Percentiles rank a stretch among this genome's conserved stretches.
Conservation (phyloP, 2,329 filamentous ascomycete genomes). For the Teratosphaeria viscida region DNA sequence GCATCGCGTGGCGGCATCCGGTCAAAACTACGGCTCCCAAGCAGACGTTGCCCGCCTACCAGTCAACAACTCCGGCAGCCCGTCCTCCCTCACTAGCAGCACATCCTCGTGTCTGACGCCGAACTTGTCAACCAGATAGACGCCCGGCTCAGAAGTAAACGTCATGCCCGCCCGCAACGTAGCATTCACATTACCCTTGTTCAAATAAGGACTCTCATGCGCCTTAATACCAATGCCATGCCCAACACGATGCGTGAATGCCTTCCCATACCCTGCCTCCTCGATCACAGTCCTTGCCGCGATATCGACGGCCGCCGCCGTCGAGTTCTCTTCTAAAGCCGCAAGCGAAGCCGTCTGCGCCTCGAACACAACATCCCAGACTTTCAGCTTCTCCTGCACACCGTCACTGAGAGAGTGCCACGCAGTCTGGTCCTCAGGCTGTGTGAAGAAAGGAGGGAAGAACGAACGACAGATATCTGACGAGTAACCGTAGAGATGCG, state of each 20-base stretch:
- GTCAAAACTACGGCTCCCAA: conserved; percentile 37
- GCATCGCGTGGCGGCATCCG: background rate
- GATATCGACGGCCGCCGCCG: conserved; percentile 50
- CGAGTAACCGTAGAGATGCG: conserved; percentile 52
- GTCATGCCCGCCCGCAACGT: conserved; percentile 47
- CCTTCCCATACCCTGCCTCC: conserved; percentile 46
- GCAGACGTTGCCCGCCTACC: conserved; percentile 42
- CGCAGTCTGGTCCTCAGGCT: conserved; percentile 3
- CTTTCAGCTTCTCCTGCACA: conserved; percentile 41
- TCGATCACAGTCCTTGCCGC: conserved; percentile 49
- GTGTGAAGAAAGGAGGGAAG: conserved; percentile 29
- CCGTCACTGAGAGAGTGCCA: background rate
- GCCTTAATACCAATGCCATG: conserved; percentile 59
- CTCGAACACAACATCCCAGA: conserved; percentile 53
- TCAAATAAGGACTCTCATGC: conserved; percentile 54
- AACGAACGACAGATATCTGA: conserved; percentile 56
- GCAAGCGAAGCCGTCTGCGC: conserved; percentile 48
- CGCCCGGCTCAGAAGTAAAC: conserved; percentile 54
- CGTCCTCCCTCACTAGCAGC: conserved; percentile 41
- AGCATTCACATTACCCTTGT: conserved; percentile 47
- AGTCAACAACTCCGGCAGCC: conserved; percentile 45
- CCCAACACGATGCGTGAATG: conserved; percentile 52
- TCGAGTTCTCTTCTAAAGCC: conserved; percentile 42
- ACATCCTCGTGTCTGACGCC: conserved; percentile 55
- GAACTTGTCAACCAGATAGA: conserved; percentile 51